phyloP scores from a whole-genome alignment of 2,329 filamentous ascomycete genomes.

The Ramularia endophylla region DNA sequence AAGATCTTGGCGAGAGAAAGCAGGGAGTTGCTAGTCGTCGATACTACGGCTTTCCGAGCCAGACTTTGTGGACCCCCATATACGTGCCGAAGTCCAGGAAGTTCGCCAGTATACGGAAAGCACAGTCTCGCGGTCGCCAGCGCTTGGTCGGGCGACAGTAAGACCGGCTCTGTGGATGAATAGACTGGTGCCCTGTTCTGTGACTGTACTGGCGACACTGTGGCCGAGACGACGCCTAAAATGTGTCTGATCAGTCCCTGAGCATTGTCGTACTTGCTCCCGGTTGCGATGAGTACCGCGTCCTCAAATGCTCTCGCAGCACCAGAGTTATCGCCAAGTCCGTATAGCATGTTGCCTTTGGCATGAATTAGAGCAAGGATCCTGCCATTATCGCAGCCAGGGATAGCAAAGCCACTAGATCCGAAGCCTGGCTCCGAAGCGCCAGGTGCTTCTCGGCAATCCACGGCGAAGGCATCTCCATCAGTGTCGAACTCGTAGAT shows the following conservation, averaged over 20 bases:
- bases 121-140: constrained; percentile 76
- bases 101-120: constrained; percentile 67
- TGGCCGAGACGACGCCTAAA: constrained; percentile 56
- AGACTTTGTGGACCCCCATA: constrained; percentile 52
- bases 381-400: constrained; percentile 82
- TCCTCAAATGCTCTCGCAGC: constrained; percentile 92
- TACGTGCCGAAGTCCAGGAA: constrained; percentile 73
- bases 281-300: constrained; percentile 82
- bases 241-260: constrained; percentile 74
- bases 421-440: constrained; percentile 55
- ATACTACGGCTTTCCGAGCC: constrained; percentile 72
- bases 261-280: constrained; percentile 63
- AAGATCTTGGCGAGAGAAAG: constrained; percentile 96
- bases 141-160: constrained; percentile 78
- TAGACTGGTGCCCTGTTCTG: constrained; percentile 19
- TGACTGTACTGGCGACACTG: constrained; percentile 24
- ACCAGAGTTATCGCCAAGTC: constrained; percentile 70
- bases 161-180: constrained; percentile 55
- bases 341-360: constrained; percentile 98
- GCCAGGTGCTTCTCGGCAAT: constrained; percentile 36
- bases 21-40: constrained; percentile 92
- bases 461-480: constrained; percentile 30
- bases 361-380: constrained; percentile 92
- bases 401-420: constrained; percentile 77
- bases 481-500: constrained; percentile 52